Base-by-base conservation (phyloP, 129 eudicot species). In the Flaveria robusta region DNA sequence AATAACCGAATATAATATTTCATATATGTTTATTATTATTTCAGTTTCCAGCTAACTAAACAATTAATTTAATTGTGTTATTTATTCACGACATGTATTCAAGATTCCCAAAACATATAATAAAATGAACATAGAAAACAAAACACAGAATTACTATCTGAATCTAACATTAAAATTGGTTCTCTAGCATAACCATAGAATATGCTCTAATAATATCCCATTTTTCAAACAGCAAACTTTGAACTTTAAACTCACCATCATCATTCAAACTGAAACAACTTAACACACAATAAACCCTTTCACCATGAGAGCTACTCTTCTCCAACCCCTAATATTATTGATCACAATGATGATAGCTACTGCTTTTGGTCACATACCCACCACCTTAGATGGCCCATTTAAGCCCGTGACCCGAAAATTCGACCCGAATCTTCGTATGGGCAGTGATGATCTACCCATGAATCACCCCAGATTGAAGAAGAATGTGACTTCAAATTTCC, bases 361-460 rank as follows among this genome's bases (percentile, higher is more conserved):
- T 66, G 45, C 9, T 18, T 51, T 50, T 29, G 18, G 37, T 62
- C 75, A 73, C 2, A 88, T 90, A 77, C 98, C 98, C 71, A 93
- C 97, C 23, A 93, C 96, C 16, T 75, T 93, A 29, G 92, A 93
- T 18, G 98, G 98, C 49, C 98, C 98, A 11, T 93, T 90, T 74
- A 43, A 82, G 68, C 98, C 98, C 1, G 81, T 77, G 71, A 93
- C 98, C 52, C 85, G 81, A 10, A 85, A 77, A 31, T 88, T 93
- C 39, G 97, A 93, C 81, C 84, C 90, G 14, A 81, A 85, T 37
- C 77, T 93, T 68, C 85, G 97, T 15, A 55, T 64, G 68, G 97
- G 96, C 18, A 88, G 97, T 72, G 89, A 88, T 85, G 98, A 93
- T 39, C 69, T 93, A 77, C 91, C 92, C 11, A 86, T 88, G 96